Conservation (phyloP, 768 basidiomycete genomes). For the Pisolithus albus region DNA sequence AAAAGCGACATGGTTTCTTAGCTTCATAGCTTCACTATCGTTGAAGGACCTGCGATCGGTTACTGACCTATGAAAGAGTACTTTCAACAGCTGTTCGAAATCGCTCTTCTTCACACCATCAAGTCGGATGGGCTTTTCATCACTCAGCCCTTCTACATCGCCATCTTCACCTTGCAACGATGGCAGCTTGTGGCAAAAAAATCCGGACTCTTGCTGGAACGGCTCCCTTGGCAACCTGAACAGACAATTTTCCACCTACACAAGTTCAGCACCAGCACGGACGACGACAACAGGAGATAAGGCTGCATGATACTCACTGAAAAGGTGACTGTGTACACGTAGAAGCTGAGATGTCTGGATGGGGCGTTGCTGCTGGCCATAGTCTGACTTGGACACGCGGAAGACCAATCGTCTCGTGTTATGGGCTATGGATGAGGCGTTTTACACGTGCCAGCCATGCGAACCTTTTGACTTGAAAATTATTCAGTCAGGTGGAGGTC, state of each 20-base stretch:
- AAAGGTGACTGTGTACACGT: slow-evolving; percentile 4
- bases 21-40: not conserved
- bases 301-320: not conserved
- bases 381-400: not conserved
- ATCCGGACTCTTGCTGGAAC: slow-evolving; percentile 9
- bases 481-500: too few species aligned
- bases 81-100: slow-evolving; percentile 9
- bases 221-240: slow-evolving; percentile 11
- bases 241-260: slow-evolving; percentile 11
- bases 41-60: too few species aligned
- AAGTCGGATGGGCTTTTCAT: slow-evolving; percentile 11
- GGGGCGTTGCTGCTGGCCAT: not conserved
- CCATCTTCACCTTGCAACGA: slow-evolving; percentile 1
- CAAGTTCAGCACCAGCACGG: not conserved
- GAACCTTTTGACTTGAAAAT: too few species aligned
- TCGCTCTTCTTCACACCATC: slow-evolving; percentile 11
- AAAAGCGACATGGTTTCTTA: not conserved
- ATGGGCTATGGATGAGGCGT: too few species aligned
- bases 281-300: not conserved
- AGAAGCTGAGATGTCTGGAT: not conserved
- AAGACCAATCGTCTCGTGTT: too few species aligned
- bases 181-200: slow-evolving; percentile 11
- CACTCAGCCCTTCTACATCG: slow-evolving; percentile 5
- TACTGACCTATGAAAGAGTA: slow-evolving; percentile 4
- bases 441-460: too few species aligned